These are phyloP conservation scores for Ogataea paradorogensis DNA, from an alignment of 805 yeast species.

Conservation along the genomic window DNA sequence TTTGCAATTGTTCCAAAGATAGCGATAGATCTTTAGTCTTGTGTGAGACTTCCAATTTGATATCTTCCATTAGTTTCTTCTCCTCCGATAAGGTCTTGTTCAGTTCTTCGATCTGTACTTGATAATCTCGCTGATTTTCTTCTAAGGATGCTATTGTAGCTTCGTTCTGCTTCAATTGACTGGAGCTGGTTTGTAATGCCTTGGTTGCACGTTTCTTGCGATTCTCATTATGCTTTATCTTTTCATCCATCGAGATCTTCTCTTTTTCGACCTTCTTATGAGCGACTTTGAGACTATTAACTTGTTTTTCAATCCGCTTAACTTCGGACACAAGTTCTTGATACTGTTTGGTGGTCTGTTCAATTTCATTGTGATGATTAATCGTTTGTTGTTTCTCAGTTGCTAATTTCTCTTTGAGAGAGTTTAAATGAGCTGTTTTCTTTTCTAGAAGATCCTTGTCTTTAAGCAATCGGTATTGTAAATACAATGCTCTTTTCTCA, in stretches of 20 bases:
- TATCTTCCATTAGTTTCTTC: constrained; percentile 53
- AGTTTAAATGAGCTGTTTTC: constrained; percentile 37
- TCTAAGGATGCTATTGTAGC: constrained; percentile 45
- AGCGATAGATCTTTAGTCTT: constrained; percentile 69
- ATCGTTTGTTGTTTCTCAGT: constrained; percentile 42
- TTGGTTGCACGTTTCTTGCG: constrained; percentile 62
- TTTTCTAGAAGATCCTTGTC: constrained; percentile 40
- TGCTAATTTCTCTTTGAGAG: constrained; percentile 39
- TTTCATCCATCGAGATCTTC: constrained; percentile 73
- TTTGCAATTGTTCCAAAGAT: constrained; percentile 61
- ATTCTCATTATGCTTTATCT: constrained; percentile 57
- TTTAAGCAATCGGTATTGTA: constrained; percentile 48
- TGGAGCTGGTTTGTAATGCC: constrained; percentile 45
- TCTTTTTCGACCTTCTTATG: constrained; percentile 51
- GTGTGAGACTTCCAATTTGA: constrained; percentile 63
- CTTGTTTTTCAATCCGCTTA: constrained; percentile 24
- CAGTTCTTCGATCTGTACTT: constrained; percentile 44
- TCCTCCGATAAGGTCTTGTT: constrained; percentile 48
- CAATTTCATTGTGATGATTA: constrained; percentile 38
- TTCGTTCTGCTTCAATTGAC: constrained; percentile 43
- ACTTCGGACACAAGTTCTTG: constrained; percentile 22
- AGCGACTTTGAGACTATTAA: constrained; percentile 32
- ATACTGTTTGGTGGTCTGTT: constrained; percentile 31
- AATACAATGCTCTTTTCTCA: constrained; percentile 50
- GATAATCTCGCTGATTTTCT: constrained; percentile 42